Conservation (phyloP, 345 rosid species). For the Lepidium aucheri region DNA sequence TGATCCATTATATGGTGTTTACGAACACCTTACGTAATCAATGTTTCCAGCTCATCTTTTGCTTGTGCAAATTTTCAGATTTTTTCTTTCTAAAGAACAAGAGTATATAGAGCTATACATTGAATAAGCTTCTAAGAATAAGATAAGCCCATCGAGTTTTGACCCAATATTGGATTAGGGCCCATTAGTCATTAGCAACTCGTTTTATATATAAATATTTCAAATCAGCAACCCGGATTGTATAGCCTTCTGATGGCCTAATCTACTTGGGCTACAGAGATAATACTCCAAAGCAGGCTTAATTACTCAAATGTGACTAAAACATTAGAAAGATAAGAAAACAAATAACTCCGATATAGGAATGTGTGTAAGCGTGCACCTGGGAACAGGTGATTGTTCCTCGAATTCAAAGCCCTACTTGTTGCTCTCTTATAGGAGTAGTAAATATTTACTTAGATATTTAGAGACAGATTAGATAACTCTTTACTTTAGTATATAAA, state of each 20-base stretch:
- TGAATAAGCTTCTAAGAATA: not conserved
- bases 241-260: not conserved
- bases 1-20: too few species aligned
- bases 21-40: too few species aligned
- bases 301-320: not conserved
- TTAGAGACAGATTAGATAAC: conserved; percentile 4
- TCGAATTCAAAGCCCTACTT: conserved; percentile 4
- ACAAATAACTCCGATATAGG: not conserved
- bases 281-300: not conserved
- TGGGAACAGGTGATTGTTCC: conserved; percentile 17
- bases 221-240: not conserved
- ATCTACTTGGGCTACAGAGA: not conserved
- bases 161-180: not conserved
- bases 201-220: not conserved
- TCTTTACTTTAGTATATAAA: not conserved
- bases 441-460: not conserved
- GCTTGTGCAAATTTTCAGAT: too few species aligned
- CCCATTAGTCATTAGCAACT: not conserved
- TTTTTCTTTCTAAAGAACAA: too few species aligned
- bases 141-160: not conserved
- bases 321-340: not conserved
- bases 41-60: too few species aligned
- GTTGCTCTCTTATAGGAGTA: not conserved
- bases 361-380: conserved; percentile 18
- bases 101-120: not conserved